Evolutionary conservation across 192 early-diverging fungal genomes (phyloP), one percentile per base, ranked within the genome.

Genomic region (Rhizoclosmatium sp.): DNA sequence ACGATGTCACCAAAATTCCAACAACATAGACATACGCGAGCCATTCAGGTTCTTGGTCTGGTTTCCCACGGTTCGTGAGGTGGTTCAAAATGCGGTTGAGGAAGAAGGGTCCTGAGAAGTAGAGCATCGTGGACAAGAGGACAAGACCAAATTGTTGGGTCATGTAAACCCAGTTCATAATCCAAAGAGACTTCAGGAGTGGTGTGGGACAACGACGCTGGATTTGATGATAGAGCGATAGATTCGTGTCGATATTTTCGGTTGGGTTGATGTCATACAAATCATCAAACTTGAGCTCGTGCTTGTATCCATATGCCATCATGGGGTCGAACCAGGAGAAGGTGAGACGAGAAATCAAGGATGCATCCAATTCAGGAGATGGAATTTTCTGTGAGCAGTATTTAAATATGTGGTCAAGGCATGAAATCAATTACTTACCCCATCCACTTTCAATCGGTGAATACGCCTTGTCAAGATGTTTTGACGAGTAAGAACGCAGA

Each of bases 291-390:
- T 88, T 85, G 42, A 95, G 85, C 45, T 85, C 87, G 39, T 85
- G 79, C 65, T 73, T 85, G 64, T 83, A 85, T 44, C 86, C 92
- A 7, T 84, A 81, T 21, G 78, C 69, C 60, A 95, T 79, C 19
- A 95, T 59, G 12, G 87, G 79, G 79, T 85, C 85, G 3, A 89
- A 75, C 88, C 92, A 79, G 39, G 10, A 16, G 23, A 59, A 40
- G 16, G 58, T 60, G 41, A 79, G 4, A 4, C 41, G 78, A n/a
- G 69, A 47, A 39, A 71, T 9, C 69, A 72, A 62, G 47, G 48
- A 61, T n/a, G 78, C 47, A 1, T 45, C 10, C 7, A 4, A 5
- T 47, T 79, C 78, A 7, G 59, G 41, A 45, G 16, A 47, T 46
- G 74, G 74, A 41, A 73, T 65, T 65, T 65, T 65, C 64, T 65